Evolutionary conservation across 2,329 filamentous ascomycete genomes (phyloP), one percentile per base, ranked within the genome.

Genomic region (Fusarium sp.): DNA sequence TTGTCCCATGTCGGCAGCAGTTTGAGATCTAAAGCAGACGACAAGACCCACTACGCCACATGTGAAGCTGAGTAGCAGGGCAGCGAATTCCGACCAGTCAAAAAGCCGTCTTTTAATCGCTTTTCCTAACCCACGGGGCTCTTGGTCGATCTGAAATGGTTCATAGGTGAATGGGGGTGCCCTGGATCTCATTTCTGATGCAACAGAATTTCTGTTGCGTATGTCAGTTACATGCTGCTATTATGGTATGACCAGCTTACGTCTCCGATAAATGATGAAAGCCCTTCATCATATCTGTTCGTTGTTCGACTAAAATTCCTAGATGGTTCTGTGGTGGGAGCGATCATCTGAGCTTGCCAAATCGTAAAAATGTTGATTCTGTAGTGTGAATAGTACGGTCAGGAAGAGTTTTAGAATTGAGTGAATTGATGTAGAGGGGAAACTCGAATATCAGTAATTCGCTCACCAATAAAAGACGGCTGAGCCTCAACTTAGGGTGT

Each of bases 171-270:
- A 48, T 11, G 28, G 5, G 11, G 28, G 28, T 13, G 9, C 28
- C 9, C 28, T 11, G 3, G 28, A 30, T 30, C 28, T 6, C 17
- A 28, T 17, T 17, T 48, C 41, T 24, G 19, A 7, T 26, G 6
- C 1, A 10, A 5, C 5, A 45, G 41, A 8, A 5, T 0, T 4
- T 44, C 19, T 33, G 30, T 43, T 10, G 4, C 13, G 2, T 1
- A 26, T 3, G 2, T 30, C 4, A 35, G 32, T 17, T 5, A 3
- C 14, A 35, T 7, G 13, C 5, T 17, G 26, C 17, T 35, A 35
- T 3, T 35, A 17, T 17, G 15, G 15, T 17, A 35, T 8, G 5
- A 17, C 10, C 0, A 30, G 13, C 28, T 30, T 30, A 2, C 28
- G 28, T 30, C 1, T 30, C 28, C 5, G 10, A 30, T 13, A 30